Evolutionary conservation across 257 asterid species (phyloP), one percentile per base, ranked within the genome.

Genomic region (Solanum pennellii): DNA sequence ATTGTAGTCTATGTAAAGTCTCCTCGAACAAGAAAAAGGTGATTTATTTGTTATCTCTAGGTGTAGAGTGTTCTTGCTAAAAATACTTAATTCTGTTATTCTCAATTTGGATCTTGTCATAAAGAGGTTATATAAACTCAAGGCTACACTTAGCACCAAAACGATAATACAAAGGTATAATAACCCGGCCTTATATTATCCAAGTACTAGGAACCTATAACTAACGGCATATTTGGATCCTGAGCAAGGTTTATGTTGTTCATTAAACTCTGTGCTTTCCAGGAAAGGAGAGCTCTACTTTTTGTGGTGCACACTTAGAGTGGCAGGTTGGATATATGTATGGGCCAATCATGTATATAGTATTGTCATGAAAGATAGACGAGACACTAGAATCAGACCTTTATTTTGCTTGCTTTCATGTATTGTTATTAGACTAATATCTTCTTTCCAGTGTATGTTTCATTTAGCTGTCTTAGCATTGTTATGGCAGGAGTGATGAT

Each of bases 401-500:
- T 49, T 82, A 45, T 39, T 25, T 42, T n/a, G 27, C 84, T 31
- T 49, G 12, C 69, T 82, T 79, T 45, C 11, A 49, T 49, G 69
- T 49, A 82, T 31, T 82, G 5, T 80, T 80, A 18, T 52, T 47
- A 16, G 20, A 41, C 27, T 27, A 49, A 82, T 82, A 82, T 37
- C 39, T 37, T 82, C 29, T 47, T 82, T 49, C 45, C 69, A 29
- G 42, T 27, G 31, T 49, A 49, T 82, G 85, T 49, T 49, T 82
- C 85, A 82, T 29, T 47, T 49, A 47, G 45, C 69, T 49, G 31
- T 47, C 69, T 82, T 82, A 82, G 29, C 29, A 20, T 82, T 82
- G 42, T 27, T 82, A 10, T 82, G 69, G 45, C 94, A 97, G 99
- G 97, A 92, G 93, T 90, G 98, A 92, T 83, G 94, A 91, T 4